Percentiles rank a stretch among this genome's conserved stretches.
Evolutionary conservation across 1,139 yeast species (phyloP).

Genomic region (Martiniozyma asiatica): DNA sequence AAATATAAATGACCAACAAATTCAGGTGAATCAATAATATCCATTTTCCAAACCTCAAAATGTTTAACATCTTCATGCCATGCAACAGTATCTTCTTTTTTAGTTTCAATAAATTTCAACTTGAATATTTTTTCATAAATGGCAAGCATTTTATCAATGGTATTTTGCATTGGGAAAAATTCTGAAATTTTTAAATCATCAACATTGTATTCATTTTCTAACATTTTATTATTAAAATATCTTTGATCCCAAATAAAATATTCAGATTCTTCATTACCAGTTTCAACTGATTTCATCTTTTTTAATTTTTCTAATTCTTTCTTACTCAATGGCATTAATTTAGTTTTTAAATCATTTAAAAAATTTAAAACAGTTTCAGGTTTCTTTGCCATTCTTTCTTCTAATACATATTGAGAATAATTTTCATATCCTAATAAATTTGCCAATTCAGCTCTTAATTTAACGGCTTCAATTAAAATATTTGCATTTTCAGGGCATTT

Average conservation of each 20-base stretch:
- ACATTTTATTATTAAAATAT: constrained; percentile 49
- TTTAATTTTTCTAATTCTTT: constrained; percentile 40
- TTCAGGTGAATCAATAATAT: constrained; percentile 32
- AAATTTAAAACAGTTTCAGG: constrained; percentile 48
- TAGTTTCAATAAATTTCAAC: constrained; percentile 46
- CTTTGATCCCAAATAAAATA: constrained; percentile 68
- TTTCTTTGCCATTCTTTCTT: constrained; percentile 69
- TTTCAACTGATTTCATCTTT: constrained; percentile 42
- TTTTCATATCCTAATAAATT: constrained; percentile 50
- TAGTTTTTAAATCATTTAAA: constrained; percentile 45
- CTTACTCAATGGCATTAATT: constrained; percentile 46
- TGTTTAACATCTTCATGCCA: constrained; percentile 80
- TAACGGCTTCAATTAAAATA: constrained; percentile 46
- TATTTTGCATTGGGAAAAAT: constrained; percentile 62
- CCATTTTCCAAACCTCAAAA: constrained; percentile 60
- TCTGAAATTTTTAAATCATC: constrained; percentile 64
- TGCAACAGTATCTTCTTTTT: constrained; percentile 25
- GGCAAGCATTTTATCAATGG: constrained; percentile 55
- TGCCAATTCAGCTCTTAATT: constrained; percentile 51
- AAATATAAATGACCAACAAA: constrained; percentile 73
- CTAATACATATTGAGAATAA: constrained; percentile 59
- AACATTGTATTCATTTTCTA: constrained; percentile 59
- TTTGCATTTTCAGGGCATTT: constrained; percentile 53
- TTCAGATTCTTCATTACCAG: constrained; percentile 28
- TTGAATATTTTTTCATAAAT: constrained; percentile 60